These are phyloP conservation scores for Apiospora pterosperma DNA, from an alignment of 2,329 filamentous ascomycete genomes.

Conservation along the genomic window DNA sequence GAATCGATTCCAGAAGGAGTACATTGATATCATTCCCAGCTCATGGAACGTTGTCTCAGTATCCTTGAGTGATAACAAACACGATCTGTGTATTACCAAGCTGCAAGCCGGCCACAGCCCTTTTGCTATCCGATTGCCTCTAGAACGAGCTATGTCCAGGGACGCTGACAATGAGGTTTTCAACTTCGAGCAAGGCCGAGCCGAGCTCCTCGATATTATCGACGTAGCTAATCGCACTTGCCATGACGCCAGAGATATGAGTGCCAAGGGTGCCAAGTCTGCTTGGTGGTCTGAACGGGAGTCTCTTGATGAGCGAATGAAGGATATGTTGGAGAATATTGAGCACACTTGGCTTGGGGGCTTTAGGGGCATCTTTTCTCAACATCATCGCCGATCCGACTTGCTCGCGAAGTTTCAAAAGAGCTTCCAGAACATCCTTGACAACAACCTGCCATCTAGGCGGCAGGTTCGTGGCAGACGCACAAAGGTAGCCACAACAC, in stretches of 20 bases:
- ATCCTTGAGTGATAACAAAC: constrained; percentile 74
- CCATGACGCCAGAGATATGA: constrained; percentile 68
- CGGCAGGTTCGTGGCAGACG: constrained; percentile 58
- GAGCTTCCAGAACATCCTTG: constrained; percentile 74
- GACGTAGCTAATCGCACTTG: constrained; percentile 78
- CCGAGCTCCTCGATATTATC: constrained; percentile 81
- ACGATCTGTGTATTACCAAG: constrained; percentile 87
- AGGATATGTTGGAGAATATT: constrained; percentile 76
- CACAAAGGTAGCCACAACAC: constrained; percentile 35
- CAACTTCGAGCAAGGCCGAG: constrained; percentile 74
- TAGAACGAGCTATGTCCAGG: constrained; percentile 76
- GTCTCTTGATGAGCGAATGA: constrained; percentile 72
- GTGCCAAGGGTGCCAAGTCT: constrained; percentile 68
- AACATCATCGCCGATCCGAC: constrained; percentile 58
- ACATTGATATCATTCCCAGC: constrained; percentile 78
- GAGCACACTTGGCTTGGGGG: constrained; percentile 94
- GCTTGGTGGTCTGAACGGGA: constrained; percentile 91
- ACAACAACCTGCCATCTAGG: constrained; percentile 82
- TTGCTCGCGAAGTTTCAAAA: constrained; percentile 73
- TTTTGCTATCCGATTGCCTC: constrained; percentile 81
- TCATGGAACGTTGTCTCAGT: constrained; percentile 86
- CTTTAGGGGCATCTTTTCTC: constrained; percentile 91
- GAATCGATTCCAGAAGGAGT: constrained; percentile 70
- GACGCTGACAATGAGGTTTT: constrained; percentile 78
- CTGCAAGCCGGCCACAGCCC: constrained; percentile 72